Evolutionary conservation across 176 grass and related monocot species (phyloP).

Genomic region (Lolium perenne): DNA sequence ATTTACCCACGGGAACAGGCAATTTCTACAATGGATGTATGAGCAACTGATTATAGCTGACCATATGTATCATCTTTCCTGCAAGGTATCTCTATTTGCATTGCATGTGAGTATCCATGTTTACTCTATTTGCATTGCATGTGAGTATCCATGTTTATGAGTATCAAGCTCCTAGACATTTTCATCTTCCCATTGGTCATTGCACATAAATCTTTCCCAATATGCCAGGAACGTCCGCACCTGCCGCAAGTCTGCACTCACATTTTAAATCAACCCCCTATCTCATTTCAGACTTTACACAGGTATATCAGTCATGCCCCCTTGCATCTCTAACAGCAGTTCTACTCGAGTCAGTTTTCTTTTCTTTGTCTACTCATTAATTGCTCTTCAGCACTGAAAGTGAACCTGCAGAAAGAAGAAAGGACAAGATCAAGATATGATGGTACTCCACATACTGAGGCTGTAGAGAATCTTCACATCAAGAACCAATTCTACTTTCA

Average conservation of each 20-base stretch:
- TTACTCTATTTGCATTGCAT: no score
- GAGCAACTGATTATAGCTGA: not conserved
- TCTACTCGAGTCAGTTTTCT: not conserved
- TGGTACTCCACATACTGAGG: not conserved
- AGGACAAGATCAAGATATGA: not conserved
- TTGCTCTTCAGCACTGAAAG: not conserved
- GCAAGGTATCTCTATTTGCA: not conserved
- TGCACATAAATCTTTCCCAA: not conserved
- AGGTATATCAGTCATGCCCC: not conserved
- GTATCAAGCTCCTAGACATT: no score
- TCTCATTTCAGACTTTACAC: not conserved
- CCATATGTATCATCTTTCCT: not conserved
- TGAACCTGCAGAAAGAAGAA: not conserved
- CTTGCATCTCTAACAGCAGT: not conserved
- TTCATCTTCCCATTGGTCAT: not conserved
- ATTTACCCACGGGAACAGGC: not conserved
- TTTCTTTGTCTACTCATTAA: not conserved
- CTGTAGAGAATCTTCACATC: no score
- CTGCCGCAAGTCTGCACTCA: not conserved
- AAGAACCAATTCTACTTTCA: no score
- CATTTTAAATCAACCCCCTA: not conserved
- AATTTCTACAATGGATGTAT: not conserved
- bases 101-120: no score
- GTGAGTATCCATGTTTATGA: no score
- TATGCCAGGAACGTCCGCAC: no score